Evolutionary conservation across 73 alveolate genomes (phyloP).

Genomic region (Tetrahymena malaccensis): DNA sequence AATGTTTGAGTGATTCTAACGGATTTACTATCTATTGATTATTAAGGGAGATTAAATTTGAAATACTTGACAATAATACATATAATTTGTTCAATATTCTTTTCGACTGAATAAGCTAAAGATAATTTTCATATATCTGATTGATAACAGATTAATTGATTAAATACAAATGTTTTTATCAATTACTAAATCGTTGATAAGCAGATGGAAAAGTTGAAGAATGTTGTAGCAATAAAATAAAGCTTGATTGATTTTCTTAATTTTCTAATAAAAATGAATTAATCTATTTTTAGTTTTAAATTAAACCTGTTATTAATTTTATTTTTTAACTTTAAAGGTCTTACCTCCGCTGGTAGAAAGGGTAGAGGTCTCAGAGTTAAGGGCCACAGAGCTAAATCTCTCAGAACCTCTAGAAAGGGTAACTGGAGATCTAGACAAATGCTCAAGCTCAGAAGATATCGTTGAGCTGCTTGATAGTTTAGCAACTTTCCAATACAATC

Average conservation of each 20-base stretch:
- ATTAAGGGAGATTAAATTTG: neutral
- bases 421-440: constrained; percentile 85
- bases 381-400: constrained; percentile 89
- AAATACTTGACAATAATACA: neutral
- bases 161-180: neutral
- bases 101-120: neutral
- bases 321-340: constrained; percentile 54
- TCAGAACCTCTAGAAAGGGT: constrained; percentile 90
- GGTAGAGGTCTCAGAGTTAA: constrained; percentile 94
- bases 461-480: constrained; percentile 50
- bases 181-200: neutral
- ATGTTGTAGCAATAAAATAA: neutral
- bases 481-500: neutral
- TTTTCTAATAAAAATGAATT: too few relatives aligned
- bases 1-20: neutral
- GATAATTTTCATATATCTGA: neutral
- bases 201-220: neutral
- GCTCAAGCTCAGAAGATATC: constrained; percentile 93
- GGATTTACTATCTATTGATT: neutral
- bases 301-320: neutral
- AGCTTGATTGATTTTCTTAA: neutral
- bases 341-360: constrained; percentile 94
- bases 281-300: too few relatives aligned
- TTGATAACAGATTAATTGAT: too few relatives aligned
- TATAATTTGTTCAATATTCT: neutral